Evolutionary conservation across 2,329 filamentous ascomycete genomes (phyloP).

Genomic region (Stagonosporopsis tanaceti): DNA sequence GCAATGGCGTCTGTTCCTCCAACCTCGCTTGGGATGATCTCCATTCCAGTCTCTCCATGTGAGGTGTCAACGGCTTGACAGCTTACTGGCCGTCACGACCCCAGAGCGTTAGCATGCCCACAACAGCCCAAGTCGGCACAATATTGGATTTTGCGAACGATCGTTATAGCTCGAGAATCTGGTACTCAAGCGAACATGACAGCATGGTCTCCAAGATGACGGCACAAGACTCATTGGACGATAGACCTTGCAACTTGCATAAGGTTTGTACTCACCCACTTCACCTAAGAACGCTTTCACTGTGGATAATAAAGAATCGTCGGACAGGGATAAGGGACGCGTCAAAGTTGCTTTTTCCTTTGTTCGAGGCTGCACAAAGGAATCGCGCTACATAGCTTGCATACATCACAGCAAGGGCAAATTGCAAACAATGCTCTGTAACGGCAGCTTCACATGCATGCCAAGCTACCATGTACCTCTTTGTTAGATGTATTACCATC

Average conservation of each 20-base stretch:
- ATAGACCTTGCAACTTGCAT: constrained; percentile 2
- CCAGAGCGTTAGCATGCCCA: constrained; percentile 5
- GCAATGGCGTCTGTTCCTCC: background rate
- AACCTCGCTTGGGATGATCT: constrained; percentile 2
- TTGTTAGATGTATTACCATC: background rate
- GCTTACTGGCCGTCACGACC: background rate
- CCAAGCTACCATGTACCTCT: constrained; percentile 5
- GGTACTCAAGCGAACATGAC: background rate
- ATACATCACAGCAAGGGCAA: constrained; percentile 15
- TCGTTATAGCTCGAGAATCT: background rate
- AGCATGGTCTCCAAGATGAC: background rate
- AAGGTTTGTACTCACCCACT: constrained; percentile 1
- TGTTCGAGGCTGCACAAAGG: constrained; percentile 5
- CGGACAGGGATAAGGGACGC: background rate
- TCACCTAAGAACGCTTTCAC: background rate
- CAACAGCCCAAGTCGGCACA: background rate
- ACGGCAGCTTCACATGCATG: background rate
- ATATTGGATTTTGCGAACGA: background rate
- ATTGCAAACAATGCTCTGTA: constrained; percentile 9
- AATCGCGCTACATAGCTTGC: constrained; percentile 15
- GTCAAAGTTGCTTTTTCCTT: constrained; percentile 1
- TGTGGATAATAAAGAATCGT: constrained; percentile 4
- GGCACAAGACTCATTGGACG: background rate
- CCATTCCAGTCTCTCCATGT: constrained; percentile 19
- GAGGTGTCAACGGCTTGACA: constrained; percentile 7